Evolutionary conservation across 2,329 filamentous ascomycete genomes (phyloP).

Genomic region (Aspergillus pseudotamarii): DNA sequence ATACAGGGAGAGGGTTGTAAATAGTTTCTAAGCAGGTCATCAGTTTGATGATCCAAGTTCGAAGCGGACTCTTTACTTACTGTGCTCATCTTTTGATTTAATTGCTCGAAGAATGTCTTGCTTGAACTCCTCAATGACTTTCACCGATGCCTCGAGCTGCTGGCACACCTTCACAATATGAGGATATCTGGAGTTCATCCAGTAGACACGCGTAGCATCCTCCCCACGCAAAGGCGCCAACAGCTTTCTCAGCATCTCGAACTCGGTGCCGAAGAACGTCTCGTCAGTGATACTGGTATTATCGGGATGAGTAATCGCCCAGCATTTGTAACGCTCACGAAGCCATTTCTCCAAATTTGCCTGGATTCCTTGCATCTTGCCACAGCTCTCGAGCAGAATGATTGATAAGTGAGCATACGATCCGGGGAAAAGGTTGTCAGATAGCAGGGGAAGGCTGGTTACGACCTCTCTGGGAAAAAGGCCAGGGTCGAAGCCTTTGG

Average conservation of each 20-base stretch:
- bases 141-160: constrained; percentile 22
- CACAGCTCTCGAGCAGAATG: constrained; percentile 43
- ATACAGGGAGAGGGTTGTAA: constrained; percentile 15
- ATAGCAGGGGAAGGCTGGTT: constrained; percentile 11
- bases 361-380: constrained; percentile 67
- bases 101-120: constrained; percentile 16
- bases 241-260: constrained; percentile 27
- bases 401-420: constrained; percentile 29
- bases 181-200: constrained; percentile 20
- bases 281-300: constrained; percentile 18
- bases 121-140: constrained; percentile 27
- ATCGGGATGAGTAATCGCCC: not conserved
- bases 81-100: constrained; percentile 13
- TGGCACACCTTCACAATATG: constrained; percentile 14
- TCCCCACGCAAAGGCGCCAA: constrained; percentile 25
- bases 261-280: constrained; percentile 22
- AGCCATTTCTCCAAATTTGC: constrained; percentile 65
- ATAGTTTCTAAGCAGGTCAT: constrained; percentile 16
- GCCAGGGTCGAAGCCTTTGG: constrained; percentile 25
- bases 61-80: constrained; percentile 12
- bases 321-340: constrained; percentile 44
- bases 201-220: constrained; percentile 16
- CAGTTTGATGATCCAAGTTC: not conserved
- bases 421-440: constrained; percentile 20
- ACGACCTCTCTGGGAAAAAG: constrained; percentile 18